phyloP scores from a whole-genome alignment of 2,329 filamentous ascomycete genomes.

The Verticillium zaregamsianum region DNA sequence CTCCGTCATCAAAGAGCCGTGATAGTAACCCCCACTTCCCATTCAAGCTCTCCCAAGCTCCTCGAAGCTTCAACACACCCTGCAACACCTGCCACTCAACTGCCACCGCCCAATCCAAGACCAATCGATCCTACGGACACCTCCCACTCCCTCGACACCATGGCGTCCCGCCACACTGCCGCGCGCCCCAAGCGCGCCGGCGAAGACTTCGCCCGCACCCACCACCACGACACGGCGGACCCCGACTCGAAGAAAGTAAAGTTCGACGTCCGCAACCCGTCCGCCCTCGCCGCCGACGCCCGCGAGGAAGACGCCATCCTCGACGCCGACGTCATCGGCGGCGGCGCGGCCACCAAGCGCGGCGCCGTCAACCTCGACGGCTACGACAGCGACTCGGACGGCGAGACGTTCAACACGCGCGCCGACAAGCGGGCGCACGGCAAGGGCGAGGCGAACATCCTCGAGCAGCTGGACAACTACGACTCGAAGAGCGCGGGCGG shows the following conservation, averaged over 20 bases:
- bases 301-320: conserved; percentile 71
- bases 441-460: conserved; percentile 44
- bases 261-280: conserved; percentile 94
- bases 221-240: conserved; percentile 55
- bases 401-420: conserved; percentile 80
- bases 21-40: neutral
- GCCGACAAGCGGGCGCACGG: conserved; percentile 53
- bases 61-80: conserved; percentile 3
- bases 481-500: conserved; percentile 38
- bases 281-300: conserved; percentile 79
- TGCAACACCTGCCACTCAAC: neutral
- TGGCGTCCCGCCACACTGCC: conserved; percentile 57
- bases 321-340: conserved; percentile 90
- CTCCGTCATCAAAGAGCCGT: neutral
- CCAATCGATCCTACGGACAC: neutral
- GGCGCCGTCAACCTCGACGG: conserved; percentile 95
- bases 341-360: conserved; percentile 73
- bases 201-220: conserved; percentile 73
- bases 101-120: neutral
- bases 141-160: conserved; percentile 19
- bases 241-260: conserved; percentile 70
- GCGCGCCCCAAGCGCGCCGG: conserved; percentile 79
- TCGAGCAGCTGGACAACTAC: conserved; percentile 53
- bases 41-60: conserved; percentile 5
- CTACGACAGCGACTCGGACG: conserved; percentile 90